These are phyloP conservation scores for Globisporangium abappressorium DNA, from an alignment of 352 stramenopile genomes.

Conservation along the genomic window DNA sequence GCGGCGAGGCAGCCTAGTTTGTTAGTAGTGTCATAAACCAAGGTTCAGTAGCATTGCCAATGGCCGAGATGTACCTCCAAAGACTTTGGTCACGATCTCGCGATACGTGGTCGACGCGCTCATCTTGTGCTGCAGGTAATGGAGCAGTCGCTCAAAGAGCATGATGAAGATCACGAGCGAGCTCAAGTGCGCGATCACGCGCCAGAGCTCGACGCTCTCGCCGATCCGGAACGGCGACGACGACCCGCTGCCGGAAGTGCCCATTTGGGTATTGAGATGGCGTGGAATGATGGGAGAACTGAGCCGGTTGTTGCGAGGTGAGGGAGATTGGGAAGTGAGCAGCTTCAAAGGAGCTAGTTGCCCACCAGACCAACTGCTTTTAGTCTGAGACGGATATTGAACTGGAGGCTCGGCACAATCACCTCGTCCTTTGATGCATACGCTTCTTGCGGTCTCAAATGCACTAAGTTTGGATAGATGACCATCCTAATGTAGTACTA, in stretches of 20 bases:
- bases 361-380: no score
- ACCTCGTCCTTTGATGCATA: neutral
- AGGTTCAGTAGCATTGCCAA: neutral
- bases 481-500: no score
- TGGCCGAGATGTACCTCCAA: constrained; percentile 14
- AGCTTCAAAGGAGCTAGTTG: neutral
- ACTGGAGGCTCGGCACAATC: neutral
- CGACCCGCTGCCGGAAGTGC: neutral
- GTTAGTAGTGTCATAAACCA: neutral
- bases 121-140: constrained; percentile 44
- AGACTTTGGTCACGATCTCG: constrained; percentile 62
- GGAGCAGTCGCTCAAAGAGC: constrained; percentile 36
- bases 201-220: constrained; percentile 50
- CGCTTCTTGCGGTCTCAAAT: neutral
- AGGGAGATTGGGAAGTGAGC: neutral
- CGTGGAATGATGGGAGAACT: neutral
- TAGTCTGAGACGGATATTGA: no score
- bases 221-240: constrained; percentile 52
- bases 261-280: neutral
- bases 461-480: neutral
- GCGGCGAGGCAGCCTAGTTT: neutral
- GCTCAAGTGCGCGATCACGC: constrained; percentile 41
- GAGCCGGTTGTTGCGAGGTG: neutral
- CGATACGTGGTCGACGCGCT: constrained; percentile 51
- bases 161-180: constrained; percentile 45